Conservation (phyloP, 768 basidiomycete species). For the Mycena galericulata region DNA sequence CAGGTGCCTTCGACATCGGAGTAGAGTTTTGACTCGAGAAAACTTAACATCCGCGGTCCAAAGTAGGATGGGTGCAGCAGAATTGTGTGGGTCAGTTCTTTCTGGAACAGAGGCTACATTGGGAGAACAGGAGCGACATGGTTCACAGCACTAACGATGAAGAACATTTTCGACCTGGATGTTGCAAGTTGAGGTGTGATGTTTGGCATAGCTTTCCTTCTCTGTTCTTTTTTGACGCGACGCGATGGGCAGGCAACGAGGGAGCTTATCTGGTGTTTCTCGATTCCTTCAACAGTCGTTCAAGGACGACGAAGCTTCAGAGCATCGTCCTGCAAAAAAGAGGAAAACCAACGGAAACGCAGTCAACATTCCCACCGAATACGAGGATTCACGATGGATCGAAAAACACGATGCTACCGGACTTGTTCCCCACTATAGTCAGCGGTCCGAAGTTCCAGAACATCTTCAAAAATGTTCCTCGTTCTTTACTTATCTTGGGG, state of each 20-base stretch:
- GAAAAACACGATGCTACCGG: constrained; percentile 75
- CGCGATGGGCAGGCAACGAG: constrained; percentile 56
- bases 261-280: constrained; percentile 58
- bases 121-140: constrained; percentile 17
- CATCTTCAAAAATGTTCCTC: constrained; percentile 87
- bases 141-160: constrained; percentile 65
- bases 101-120: constrained; percentile 60
- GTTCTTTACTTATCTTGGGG: constrained; percentile 4
- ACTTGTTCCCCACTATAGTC: constrained; percentile 78
- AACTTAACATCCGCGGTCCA: constrained; percentile 94
- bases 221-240: not conserved
- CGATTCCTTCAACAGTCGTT: constrained; percentile 56
- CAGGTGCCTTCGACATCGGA: constrained; percentile 98
- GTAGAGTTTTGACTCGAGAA: constrained; percentile 93
- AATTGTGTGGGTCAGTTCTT: constrained; percentile 97
- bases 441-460: constrained; percentile 76
- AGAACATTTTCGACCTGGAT: constrained; percentile 75
- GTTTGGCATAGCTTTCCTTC: not conserved
- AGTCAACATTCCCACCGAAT: constrained; percentile 24
- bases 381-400: constrained; percentile 46
- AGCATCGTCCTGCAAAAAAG: constrained; percentile 50
- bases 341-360: constrained; percentile 38
- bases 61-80: constrained; percentile 98
- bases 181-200: too few relatives aligned
- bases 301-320: constrained; percentile 27